Evolutionary conservation across 352 stramenopile species (phyloP).

Genomic region (Pythium monospermum): DNA sequence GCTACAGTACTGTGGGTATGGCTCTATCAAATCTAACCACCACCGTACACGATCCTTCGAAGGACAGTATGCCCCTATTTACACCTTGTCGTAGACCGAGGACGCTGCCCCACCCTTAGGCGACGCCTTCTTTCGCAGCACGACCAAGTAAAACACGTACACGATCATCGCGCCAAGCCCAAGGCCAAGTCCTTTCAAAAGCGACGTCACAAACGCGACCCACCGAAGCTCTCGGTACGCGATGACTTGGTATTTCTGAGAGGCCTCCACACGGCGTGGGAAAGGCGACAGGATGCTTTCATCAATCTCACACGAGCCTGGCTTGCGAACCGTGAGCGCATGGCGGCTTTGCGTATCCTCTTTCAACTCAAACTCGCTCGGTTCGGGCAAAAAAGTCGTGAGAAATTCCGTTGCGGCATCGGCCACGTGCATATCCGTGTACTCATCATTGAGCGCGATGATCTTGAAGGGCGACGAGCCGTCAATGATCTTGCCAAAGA

Average conservation of each 20-base stretch:
- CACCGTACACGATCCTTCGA: too few relatives aligned
- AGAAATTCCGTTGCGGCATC: slow-evolving; percentile 70
- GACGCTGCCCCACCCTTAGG: slow-evolving; percentile 31
- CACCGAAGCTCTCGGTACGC: slow-evolving; percentile 77
- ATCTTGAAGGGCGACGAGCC: slow-evolving; percentile 67
- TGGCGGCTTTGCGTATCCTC: slow-evolving; percentile 31
- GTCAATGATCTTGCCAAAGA: slow-evolving; percentile 61
- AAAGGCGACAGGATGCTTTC: slow-evolving; percentile 64
- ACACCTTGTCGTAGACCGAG: slow-evolving; percentile 76
- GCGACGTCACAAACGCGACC: slow-evolving; percentile 75
- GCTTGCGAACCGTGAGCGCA: slow-evolving; percentile 53
- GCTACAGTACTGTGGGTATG: too few relatives aligned
- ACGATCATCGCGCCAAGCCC: slow-evolving; percentile 76
- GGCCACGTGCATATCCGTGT: slow-evolving; percentile 73
- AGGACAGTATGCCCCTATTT: too few relatives aligned
- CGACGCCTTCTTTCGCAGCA: slow-evolving; percentile 45
- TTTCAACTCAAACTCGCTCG: slow-evolving; percentile 64
- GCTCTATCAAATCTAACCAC: too few relatives aligned
- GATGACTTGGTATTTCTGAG: slow-evolving; percentile 75
- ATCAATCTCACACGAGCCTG: slow-evolving; percentile 66
- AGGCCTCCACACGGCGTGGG: slow-evolving; percentile 50
- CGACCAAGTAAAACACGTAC: slow-evolving; percentile 78
- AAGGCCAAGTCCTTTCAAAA: slow-evolving; percentile 70
- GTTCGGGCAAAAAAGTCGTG: slow-evolving; percentile 59
- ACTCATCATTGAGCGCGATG: slow-evolving; percentile 86